Base-by-base conservation (phyloP, 257 asterid species). In the Parsonsia alboflavescens region DNA sequence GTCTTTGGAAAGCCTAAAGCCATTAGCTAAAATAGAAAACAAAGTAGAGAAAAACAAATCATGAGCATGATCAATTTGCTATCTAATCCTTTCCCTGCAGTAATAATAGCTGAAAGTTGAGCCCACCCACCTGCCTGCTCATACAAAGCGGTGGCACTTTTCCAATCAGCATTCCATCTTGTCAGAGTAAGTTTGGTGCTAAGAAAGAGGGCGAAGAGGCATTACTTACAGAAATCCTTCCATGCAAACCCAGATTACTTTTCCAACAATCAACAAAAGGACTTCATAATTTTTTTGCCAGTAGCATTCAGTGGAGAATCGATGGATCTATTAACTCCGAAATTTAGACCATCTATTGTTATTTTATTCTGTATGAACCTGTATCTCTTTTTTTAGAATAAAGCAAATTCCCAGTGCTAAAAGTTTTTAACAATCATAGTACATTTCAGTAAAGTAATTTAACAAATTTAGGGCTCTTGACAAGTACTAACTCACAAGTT, bases 91-190 rank as follows among this genome's bases (percentile, higher is more conserved):
- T 65, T 42, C 44, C 45, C 36, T 21, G 16, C 56, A 15, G 10
- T 49, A 63, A 22, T 50, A 19, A 52, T 21, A 52, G 39, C n/a
- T 8, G 16, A 53, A 73, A 42, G 6, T 16, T 44, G 54, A 69
- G 19, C 49, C 57, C 82, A 61, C 83, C 30, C 82, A 92, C 99
- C 99, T 48, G 99, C 99, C 80, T 90, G 97, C 81, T 95, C 99
- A 77, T 90, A 95, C 78, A 95, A 73, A 83, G 52, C 91, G 17
- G 98, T 90, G 68, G 99, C 99, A 79, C 80, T 82, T 79, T 81
- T 89, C 99, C 99, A 95, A 89, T 95, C 98, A 77, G 90, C 91
- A 84, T 79, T 88, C 99, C 99, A 95, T 83, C 99, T 81, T 44
- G 99, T 95, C 77, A 95, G 79, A 73, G 90, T 95, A 74, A 95